These are phyloP conservation scores for Huiozyma naganishii DNA, from an alignment of 805 yeast genomes.

Conservation along the genomic window DNA sequence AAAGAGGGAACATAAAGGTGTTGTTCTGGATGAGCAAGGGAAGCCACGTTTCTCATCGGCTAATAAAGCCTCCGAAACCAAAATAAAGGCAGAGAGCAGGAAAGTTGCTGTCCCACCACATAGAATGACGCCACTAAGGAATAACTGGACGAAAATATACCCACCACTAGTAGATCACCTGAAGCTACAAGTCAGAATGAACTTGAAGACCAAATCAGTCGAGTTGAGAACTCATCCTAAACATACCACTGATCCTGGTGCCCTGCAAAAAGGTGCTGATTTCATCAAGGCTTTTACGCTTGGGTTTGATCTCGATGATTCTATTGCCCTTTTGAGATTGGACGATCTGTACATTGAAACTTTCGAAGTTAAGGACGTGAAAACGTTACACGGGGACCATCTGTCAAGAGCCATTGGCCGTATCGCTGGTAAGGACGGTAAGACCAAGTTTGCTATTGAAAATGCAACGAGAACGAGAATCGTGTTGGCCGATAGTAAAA, in stretches of 20 bases:
- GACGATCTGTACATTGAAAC: constrained; percentile 96
- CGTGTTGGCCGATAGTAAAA: constrained; percentile 91
- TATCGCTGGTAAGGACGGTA: constrained; percentile 99
- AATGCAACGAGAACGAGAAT: constrained; percentile 97
- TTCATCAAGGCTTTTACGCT: constrained; percentile 89
- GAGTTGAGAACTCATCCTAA: constrained; percentile 74
- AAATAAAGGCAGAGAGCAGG: constrained; percentile 73
- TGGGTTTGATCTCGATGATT: constrained; percentile 95
- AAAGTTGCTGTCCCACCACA: constrained; percentile 95
- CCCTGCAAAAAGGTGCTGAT: constrained; percentile 96
- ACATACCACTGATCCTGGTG: constrained; percentile 81
- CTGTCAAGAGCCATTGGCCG: constrained; percentile 97
- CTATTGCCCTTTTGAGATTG: constrained; percentile 84
- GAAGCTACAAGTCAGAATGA: constrained; percentile 93
- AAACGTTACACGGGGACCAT: constrained; percentile 92
- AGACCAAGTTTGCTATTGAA: constrained; percentile 96
- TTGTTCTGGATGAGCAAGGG: constrained; percentile 63
- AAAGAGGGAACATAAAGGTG: constrained; percentile 24
- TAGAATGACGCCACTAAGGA: constrained; percentile 87
- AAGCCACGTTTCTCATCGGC: constrained; percentile 78
- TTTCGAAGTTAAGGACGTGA: constrained; percentile 93
- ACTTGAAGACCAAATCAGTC: constrained; percentile 74
- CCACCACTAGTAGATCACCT: constrained; percentile 93
- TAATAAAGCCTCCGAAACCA: constrained; percentile 42
- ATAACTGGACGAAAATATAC: constrained; percentile 85